phyloP scores from a whole-genome alignment of 2,329 filamentous ascomycete genomes.

The Apiospora sp. region DNA sequence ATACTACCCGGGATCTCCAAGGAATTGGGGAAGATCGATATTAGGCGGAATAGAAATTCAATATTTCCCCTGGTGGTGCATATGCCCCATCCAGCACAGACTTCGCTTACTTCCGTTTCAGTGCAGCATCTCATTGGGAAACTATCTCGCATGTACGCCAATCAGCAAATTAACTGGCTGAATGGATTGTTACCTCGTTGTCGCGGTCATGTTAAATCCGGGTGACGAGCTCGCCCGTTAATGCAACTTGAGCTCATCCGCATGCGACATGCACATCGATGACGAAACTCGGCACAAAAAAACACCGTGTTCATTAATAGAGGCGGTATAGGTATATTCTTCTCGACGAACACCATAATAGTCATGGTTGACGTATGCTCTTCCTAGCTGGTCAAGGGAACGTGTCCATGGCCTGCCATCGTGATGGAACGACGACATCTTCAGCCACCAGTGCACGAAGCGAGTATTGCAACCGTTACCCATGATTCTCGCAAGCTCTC shows the following conservation, averaged over 20 bases:
- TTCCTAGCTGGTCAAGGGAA: not conserved
- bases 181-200: conserved; percentile 13
- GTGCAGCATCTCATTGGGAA: not conserved
- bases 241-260: not conserved
- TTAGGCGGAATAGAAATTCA: conserved; percentile 18
- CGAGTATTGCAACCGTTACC: not conserved
- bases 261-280: not conserved
- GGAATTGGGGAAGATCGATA: conserved; percentile 7
- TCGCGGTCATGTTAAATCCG: not conserved
- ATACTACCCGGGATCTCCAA: conserved; percentile 16
- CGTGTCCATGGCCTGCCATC: conserved; percentile 1
- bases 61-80: conserved; percentile 18
- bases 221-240: conserved; percentile 3
- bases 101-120: conserved; percentile 14
- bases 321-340: conserved; percentile 4
- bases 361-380: not conserved
- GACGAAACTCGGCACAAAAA: conserved; percentile 3
- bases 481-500: not conserved
- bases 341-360: not conserved
- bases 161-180: conserved; percentile 6
- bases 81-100: not conserved
- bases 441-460: not conserved
- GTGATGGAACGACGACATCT: not conserved
- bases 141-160: not conserved
- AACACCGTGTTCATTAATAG: conserved; percentile 16